Percentiles rank a stretch among this genome's conserved stretches.
Evolutionary conservation across 495 filamentous ascomycete genomes (phyloP).

Genomic region (Aspergillus indologenus): DNA sequence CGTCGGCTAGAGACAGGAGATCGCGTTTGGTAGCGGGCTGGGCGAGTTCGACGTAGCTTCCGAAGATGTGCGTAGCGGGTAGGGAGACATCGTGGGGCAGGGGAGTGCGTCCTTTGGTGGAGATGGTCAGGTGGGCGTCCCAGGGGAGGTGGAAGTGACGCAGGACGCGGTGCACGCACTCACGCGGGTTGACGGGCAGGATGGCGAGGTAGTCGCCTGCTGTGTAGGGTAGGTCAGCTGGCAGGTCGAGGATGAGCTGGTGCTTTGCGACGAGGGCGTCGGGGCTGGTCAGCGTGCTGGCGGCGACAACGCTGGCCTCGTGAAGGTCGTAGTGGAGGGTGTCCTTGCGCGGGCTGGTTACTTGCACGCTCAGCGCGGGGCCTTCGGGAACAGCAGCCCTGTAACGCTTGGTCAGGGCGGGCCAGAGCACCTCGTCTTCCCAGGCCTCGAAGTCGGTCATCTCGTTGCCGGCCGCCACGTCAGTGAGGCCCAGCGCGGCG

Average conservation of each 20-base stretch:
- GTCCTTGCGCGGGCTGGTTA: too few relatives aligned
- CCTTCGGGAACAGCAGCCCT: slow-evolving; percentile 30
- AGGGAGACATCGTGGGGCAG: slow-evolving; percentile 3
- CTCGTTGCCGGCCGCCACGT: slow-evolving; percentile 62
- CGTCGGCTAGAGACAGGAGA: slow-evolving; percentile 4
- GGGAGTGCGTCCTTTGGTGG: background rate
- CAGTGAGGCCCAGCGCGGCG: slow-evolving; percentile 53
- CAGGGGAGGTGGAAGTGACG: slow-evolving; percentile 6
- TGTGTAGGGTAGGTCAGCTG: slow-evolving; percentile 2
- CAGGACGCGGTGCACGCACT: slow-evolving; percentile 8
- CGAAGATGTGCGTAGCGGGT: background rate
- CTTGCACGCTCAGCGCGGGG: too few relatives aligned
- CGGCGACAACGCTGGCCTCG: slow-evolving; percentile 57
- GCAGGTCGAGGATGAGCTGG: slow-evolving; percentile 6
- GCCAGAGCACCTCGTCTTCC: slow-evolving; percentile 65
- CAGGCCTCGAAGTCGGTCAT: slow-evolving; percentile 71
- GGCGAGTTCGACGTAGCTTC: slow-evolving; percentile 8
- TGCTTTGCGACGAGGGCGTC: slow-evolving; percentile 1
- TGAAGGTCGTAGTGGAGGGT: too few relatives aligned
- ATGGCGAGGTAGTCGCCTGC: slow-evolving; percentile 17
- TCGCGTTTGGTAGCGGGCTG: slow-evolving; percentile 9
- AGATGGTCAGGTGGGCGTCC: slow-evolving; percentile 6
- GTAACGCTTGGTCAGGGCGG: slow-evolving; percentile 50
- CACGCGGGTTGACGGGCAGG: slow-evolving; percentile 3
- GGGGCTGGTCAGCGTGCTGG: slow-evolving; percentile 49